A percentile compares a stretch with the other conserved stretches of the same genome.
These are phyloP conservation scores for Exophiala sp. DNA, from an alignment of 2,329 filamentous ascomycete genomes.

Conservation along the genomic window DNA sequence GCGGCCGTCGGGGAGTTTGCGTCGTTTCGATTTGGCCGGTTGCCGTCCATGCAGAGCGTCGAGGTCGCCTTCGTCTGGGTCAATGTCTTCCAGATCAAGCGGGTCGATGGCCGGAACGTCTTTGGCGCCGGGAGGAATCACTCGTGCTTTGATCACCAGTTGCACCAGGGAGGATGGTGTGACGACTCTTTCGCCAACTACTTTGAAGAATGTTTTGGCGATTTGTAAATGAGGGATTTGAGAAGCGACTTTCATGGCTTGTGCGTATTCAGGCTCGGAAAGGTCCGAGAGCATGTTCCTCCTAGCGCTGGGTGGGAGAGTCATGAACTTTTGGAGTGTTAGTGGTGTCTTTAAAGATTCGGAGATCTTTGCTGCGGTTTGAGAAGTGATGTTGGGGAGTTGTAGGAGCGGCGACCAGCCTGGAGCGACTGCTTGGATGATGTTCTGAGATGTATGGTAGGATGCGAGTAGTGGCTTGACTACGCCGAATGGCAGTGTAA, in stretches of 20 bases:
- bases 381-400: constrained; percentile 75
- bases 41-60: constrained; percentile 75
- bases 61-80: constrained; percentile 86
- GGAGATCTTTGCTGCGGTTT: constrained; percentile 42
- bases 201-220: constrained; percentile 96
- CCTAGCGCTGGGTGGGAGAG: constrained; percentile 67
- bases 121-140: constrained; percentile 75
- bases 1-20: constrained; percentile 58
- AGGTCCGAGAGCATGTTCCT: constrained; percentile 62
- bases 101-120: constrained; percentile 69
- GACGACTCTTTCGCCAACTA: constrained; percentile 86
- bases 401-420: constrained; percentile 82
- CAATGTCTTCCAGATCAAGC: constrained; percentile 78
- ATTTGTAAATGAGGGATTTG: constrained; percentile 80
- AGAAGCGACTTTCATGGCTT: constrained; percentile 68
- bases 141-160: constrained; percentile 88
- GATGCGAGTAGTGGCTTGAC: constrained; percentile 74
- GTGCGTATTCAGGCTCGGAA: constrained; percentile 67
- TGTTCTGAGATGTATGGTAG: constrained; percentile 73
- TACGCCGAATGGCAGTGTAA: constrained; percentile 80
- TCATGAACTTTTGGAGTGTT: constrained; percentile 83
- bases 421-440: constrained; percentile 85
- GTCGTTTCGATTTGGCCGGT: constrained; percentile 55
- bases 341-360: constrained; percentile 67
- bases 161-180: constrained; percentile 89